Percentiles rank a stretch among this genome's conserved stretches.
These are phyloP conservation scores for Candida caryicola DNA, from an alignment of 805 yeast species.

Conservation along the genomic window DNA sequence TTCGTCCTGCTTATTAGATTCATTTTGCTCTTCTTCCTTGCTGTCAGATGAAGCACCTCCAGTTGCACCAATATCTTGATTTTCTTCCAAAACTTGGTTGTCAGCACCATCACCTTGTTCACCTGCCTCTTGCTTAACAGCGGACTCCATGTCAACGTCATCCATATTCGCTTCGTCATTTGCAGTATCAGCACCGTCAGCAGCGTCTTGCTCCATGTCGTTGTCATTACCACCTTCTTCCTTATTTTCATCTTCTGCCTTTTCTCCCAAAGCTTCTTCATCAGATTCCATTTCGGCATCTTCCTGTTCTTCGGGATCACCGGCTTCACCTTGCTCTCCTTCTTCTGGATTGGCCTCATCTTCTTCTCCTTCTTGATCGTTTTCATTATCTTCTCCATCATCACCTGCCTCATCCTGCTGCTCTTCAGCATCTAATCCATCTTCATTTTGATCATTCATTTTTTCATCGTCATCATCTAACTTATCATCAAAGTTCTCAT, in stretches of 20 bases:
- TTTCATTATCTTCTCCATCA: slow-evolving; percentile 14
- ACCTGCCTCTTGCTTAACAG: slow-evolving; percentile 59
- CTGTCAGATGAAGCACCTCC: slow-evolving; percentile 46
- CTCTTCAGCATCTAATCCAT: slow-evolving; percentile 25
- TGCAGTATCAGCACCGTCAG: slow-evolving; percentile 57
- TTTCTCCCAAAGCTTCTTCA: slow-evolving; percentile 22
- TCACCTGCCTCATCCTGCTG: slow-evolving; percentile 27
- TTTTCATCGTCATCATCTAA: slow-evolving; percentile 26
- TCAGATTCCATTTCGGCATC: slow-evolving; percentile 22
- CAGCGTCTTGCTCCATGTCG: slow-evolving; percentile 29
- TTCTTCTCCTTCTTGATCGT: slow-evolving; percentile 9
- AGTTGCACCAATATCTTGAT: slow-evolving; percentile 65
- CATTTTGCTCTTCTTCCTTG: slow-evolving; percentile 42
- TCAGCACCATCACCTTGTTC: slow-evolving; percentile 64
- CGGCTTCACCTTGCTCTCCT: slow-evolving; percentile 21
- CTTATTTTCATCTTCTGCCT: slow-evolving; percentile 13
- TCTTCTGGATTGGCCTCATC: slow-evolving; percentile 21
- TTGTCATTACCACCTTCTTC: slow-evolving; percentile 41
- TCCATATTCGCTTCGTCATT: slow-evolving; percentile 43
- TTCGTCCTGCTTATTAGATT: slow-evolving; percentile 41
- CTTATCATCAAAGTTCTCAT: slow-evolving; percentile 18
- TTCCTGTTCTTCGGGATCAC: slow-evolving; percentile 18
- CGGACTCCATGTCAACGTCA: slow-evolving; percentile 53
- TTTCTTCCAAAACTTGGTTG: slow-evolving; percentile 51
- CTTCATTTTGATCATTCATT: slow-evolving; percentile 26